A percentile compares a stretch with the other conserved stretches of the same genome.
phyloP scores from a whole-genome alignment of 345 rosid species.

The Syzygium jambos region DNA sequence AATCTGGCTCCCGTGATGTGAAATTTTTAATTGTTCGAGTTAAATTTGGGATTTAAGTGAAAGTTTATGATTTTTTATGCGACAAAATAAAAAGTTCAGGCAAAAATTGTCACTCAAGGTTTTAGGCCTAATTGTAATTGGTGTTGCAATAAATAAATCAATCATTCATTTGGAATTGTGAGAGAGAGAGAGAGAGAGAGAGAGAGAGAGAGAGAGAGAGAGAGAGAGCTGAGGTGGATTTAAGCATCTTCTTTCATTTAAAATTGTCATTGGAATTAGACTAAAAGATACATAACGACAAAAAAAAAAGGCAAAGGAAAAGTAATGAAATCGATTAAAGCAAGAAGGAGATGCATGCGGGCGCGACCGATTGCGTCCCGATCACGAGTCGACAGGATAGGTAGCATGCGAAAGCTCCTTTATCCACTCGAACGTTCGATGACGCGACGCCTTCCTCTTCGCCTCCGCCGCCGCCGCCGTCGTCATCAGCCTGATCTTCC shows the following conservation, averaged over 20 bases:
- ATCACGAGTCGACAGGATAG: not conserved
- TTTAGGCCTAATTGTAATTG: not conserved
- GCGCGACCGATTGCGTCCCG: not conserved
- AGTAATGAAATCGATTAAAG: not conserved
- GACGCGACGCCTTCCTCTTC: constrained; percentile 48
- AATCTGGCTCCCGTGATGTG: too few species aligned
- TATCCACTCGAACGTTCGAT: constrained; percentile 81
- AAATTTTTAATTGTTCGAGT: too few species aligned
- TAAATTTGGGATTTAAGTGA: too few species aligned
- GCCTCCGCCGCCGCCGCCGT: constrained; percentile 11
- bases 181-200: not conserved
- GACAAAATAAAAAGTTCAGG: too few species aligned
- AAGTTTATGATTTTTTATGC: too few species aligned
- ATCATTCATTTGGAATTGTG: not conserved
- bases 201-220: not conserved
- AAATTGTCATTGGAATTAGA: not conserved
- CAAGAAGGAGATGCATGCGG: not conserved
- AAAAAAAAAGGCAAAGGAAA: not conserved
- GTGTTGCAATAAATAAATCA: not conserved
- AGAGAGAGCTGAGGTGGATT: not conserved
- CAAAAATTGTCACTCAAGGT: too few species aligned
- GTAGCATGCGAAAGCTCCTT: constrained; percentile 47
- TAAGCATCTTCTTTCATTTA: not conserved
- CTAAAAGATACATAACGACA: not conserved
- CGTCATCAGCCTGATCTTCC: not conserved